Evolutionary conservation across 208 protist species (phyloP).

Genomic region (Crithidia mellificae): DNA sequence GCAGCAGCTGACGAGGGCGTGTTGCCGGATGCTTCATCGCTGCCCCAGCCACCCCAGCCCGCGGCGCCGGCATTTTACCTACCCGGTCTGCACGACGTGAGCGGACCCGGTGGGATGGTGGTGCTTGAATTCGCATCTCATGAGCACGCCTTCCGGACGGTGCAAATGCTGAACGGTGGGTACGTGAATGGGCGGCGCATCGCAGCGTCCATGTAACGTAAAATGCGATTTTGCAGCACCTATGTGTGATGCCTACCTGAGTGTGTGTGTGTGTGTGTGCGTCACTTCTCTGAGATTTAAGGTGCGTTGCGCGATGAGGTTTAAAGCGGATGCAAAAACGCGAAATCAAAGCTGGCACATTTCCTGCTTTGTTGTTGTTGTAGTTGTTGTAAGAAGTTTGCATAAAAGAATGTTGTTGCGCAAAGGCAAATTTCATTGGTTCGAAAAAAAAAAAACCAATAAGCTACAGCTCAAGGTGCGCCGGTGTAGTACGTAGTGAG

Average conservation of each 20-base stretch:
- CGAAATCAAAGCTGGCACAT: too few species aligned
- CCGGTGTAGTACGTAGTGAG: too few species aligned
- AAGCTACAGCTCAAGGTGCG: too few species aligned
- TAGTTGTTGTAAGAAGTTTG: too few species aligned
- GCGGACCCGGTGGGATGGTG: constrained; percentile 66
- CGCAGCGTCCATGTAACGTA: constrained; percentile 43
- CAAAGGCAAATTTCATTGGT: too few species aligned
- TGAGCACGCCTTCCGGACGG: constrained; percentile 38
- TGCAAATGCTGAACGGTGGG: constrained; percentile 62
- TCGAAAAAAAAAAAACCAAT: too few species aligned
- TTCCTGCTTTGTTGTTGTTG: too few species aligned
- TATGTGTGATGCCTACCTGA: background rate
- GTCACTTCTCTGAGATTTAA: too few species aligned
- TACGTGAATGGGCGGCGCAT: constrained; percentile 70
- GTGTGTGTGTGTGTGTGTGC: constrained; percentile 16
- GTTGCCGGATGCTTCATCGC: constrained; percentile 20
- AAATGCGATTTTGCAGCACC: too few species aligned
- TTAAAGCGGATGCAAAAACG: too few species aligned
- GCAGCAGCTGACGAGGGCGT: constrained; percentile 13
- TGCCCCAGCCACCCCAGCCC: constrained; percentile 15
- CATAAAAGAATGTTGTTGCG: too few species aligned
- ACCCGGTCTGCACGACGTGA: constrained; percentile 55
- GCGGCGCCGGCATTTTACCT: constrained; percentile 16
- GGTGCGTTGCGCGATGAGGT: too few species aligned
- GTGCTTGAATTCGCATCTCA: constrained; percentile 51